Base-by-base conservation (phyloP, 371 early-diverging fungal genomes). In the Rhizopus sp. region DNA sequence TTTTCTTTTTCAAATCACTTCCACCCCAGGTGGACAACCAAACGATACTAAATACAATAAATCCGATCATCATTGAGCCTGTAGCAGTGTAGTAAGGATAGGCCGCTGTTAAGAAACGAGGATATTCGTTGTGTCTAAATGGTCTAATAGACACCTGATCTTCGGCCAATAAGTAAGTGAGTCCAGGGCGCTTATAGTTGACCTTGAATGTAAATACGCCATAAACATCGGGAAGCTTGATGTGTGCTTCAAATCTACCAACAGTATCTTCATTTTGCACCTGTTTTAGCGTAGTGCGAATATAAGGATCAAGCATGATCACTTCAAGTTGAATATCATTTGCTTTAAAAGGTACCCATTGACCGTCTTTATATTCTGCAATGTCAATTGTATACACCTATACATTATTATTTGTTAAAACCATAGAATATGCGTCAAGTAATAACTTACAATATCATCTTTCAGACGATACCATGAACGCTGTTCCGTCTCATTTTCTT, bases 301-400 rank as follows among this genome's bases (percentile, higher is more conserved):
- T 82, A 70, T 96, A 95, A 9, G 98, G 97, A 73, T 98, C 98
- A 46, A 98, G 78, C 99, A 98, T 98, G 44, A 88, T 89, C 33
- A 93, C 77, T 69, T 96, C 95, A 51, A 97, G 80, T 67, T 96
- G 97, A 40, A 97, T 73, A 55, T 90, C 87, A 40, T 85, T 64
- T 2, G 85, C 88, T 32, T 73, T 61, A 70, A 83, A 95, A 23
- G 96, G 88, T 7, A 78, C 80, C 97, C 97, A 98, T n/a, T 73
- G 57, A 67, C 83, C 83, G 59, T 88, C 80, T 51, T 68, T 70
- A 70, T 86, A 95, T 63, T 92, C 93, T 0, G 88, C 73, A 41
- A 98, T 72, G 33, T 87, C 87, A 52, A 95, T 80, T 8, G 80
- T 72, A 74, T 93, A 96, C 5, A 83, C 77, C 94, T 93, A 60